Conservation (phyloP, 73 alveolate species). For the Blepharisma japonicum region DNA sequence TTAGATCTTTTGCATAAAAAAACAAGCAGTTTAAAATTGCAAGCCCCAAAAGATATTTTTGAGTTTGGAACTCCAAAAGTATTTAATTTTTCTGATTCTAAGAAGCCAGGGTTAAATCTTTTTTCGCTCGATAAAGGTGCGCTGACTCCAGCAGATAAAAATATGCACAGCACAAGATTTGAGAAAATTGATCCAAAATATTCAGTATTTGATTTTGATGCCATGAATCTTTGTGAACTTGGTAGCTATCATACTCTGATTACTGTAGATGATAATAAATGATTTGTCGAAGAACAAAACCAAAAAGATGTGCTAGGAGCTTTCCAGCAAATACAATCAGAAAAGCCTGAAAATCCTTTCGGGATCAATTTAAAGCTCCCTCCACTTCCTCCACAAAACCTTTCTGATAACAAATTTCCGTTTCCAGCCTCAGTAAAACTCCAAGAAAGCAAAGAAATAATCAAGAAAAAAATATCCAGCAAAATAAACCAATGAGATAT, state of each 20-base stretch:
- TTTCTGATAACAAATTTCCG: neutral
- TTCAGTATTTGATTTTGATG: neutral
- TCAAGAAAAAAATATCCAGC: neutral
- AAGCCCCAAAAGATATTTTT: neutral
- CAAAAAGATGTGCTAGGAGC: constrained; percentile 1
- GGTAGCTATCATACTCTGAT: neutral
- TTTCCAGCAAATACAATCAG: neutral
- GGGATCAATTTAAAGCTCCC: constrained; percentile 1
- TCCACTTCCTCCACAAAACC: neutral
- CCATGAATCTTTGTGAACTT: neutral
- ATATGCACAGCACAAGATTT: neutral
- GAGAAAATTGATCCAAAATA: neutral
- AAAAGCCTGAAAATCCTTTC: constrained; percentile 11
- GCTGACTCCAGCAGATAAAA: neutral
- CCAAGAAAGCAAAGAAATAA: neutral
- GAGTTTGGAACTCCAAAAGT: neutral
- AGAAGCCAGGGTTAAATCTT: neutral
- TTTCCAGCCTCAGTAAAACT: neutral
- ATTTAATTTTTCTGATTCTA: neutral
- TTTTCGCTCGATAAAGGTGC: neutral
- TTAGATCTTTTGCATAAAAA: neutral
- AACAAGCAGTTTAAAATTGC: neutral
- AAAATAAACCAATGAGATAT: neutral
- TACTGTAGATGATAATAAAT: neutral
- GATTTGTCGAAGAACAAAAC: neutral